Conservation (phyloP, 176 grass and related monocot genomes). For the Zizania latifolia region DNA sequence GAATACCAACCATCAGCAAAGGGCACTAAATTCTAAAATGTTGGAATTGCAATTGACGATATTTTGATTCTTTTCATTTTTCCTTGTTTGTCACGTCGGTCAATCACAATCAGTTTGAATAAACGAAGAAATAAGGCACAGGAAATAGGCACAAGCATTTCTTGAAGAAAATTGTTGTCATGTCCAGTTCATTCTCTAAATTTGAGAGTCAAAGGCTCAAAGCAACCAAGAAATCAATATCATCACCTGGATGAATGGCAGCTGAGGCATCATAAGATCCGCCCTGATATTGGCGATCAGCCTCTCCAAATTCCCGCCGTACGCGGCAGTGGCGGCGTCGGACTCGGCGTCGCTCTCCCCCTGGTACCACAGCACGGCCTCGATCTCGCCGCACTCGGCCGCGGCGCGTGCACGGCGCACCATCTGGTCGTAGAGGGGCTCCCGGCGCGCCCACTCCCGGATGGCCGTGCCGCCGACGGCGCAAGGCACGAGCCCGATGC, state of each 20-base stretch:
- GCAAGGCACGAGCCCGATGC: constrained; percentile 66
- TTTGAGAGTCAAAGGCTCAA: not conserved
- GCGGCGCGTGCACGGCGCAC: constrained; percentile 46
- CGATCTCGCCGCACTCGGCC: constrained; percentile 45
- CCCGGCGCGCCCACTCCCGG: constrained; percentile 60
- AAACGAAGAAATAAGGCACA: not conserved
- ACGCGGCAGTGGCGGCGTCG: constrained; percentile 28
- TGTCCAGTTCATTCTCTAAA: not conserved
- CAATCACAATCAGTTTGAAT: not conserved
- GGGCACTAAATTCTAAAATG: not conserved
- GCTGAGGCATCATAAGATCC: constrained; percentile 49
- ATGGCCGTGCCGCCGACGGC: constrained; percentile 80
- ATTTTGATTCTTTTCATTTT: not conserved
- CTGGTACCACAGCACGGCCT: constrained; percentile 86
- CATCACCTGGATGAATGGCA: constrained; percentile 86
- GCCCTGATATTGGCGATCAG: constrained; percentile 56
- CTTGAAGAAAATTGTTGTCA: not conserved
- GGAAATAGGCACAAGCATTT: not conserved
- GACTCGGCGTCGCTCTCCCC: constrained; percentile 74
- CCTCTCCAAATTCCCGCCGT: constrained; percentile 47
- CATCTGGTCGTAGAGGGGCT: constrained; percentile 72
- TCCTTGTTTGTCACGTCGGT: not conserved
- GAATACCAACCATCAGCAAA: not conserved
- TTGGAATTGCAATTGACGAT: not conserved
- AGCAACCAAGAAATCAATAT: not conserved